These are phyloP conservation scores for Picea abies DNA, from an alignment of 83 land plant species.

Conservation along the genomic window DNA sequence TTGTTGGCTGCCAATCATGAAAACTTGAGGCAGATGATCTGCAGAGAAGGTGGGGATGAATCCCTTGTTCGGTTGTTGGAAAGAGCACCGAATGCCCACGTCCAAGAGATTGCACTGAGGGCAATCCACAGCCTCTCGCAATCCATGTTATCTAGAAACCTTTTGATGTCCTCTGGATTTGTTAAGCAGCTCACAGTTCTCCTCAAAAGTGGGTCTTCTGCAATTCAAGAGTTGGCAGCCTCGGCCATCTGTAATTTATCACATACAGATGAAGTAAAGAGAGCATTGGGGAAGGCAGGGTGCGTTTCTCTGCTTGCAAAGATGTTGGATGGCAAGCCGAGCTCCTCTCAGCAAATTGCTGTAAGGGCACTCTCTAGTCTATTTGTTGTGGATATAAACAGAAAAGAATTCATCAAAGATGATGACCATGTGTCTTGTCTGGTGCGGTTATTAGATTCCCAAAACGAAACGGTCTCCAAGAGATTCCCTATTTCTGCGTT, in stretches of 20 bases:
- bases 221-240: constrained; percentile 44
- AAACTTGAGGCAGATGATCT: neutral
- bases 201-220: constrained; percentile 31
- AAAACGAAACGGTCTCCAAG: constrained; percentile 23
- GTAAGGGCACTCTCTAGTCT: constrained; percentile 45
- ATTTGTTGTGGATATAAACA: constrained; percentile 39
- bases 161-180: constrained; percentile 43
- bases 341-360: constrained; percentile 59
- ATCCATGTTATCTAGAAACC: constrained; percentile 22
- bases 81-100: neutral
- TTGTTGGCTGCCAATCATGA: constrained; percentile 5
- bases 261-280: constrained; percentile 36
- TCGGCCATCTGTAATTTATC: constrained; percentile 40
- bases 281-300: constrained; percentile 38
- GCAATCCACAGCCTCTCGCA: constrained; percentile 50
- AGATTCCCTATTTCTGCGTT: constrained; percentile 45
- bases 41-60: constrained; percentile 10
- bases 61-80: constrained; percentile 13
- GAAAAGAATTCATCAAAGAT: constrained; percentile 42
- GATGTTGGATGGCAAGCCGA: constrained; percentile 69
- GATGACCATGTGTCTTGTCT: constrained; percentile 37
- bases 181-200: constrained; percentile 46
- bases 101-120: constrained; percentile 47
- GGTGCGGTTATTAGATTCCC: constrained; percentile 38
- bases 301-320: constrained; percentile 64